A percentile compares a stretch with the other conserved stretches of the same genome.
These are phyloP conservation scores for Fraxinus nigra DNA, from an alignment of 305 asterid species.

Conservation along the genomic window DNA sequence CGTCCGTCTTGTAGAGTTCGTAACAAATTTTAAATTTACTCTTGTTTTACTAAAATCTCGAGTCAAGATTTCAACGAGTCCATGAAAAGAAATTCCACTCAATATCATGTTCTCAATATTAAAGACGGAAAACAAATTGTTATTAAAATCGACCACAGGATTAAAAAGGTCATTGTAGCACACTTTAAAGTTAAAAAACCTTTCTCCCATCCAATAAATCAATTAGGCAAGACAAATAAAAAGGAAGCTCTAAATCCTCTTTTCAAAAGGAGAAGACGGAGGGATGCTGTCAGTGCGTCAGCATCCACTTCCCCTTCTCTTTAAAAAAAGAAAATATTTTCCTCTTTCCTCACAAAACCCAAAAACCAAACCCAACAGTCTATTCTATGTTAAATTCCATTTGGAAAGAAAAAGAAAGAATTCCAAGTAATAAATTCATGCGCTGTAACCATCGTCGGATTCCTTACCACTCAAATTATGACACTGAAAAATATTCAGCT, in stretches of 20 bases:
- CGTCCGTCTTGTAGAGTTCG: background rate
- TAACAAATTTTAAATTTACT: background rate
- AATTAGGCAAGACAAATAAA: constrained; percentile 28
- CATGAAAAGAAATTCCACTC: background rate
- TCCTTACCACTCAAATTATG: background rate
- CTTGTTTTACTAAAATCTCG: background rate
- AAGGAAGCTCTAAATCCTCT: constrained; percentile 37
- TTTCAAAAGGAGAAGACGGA: constrained; percentile 27
- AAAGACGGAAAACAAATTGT: background rate
- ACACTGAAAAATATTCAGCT: background rate
- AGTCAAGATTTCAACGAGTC: background rate
- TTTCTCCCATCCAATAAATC: constrained; percentile 30
- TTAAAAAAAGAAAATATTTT: constrained; percentile 16
- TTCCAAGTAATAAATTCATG: background rate
- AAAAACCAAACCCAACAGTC: constrained; percentile 1
- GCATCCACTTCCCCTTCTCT: constrained; percentile 29
- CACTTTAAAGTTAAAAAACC: constrained; percentile 28
- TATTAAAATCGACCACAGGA: constrained; percentile 18
- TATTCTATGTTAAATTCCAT: constrained; percentile 17
- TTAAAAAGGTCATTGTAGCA: constrained; percentile 5
- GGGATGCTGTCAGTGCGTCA: constrained; percentile 56
- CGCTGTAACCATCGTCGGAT: background rate
- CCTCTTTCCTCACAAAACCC: constrained; percentile 23
- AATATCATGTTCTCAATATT: background rate
- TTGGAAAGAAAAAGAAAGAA: constrained; percentile 3